Evolutionary conservation across 208 protist species (phyloP), one percentile per base, ranked within the genome.

Genomic region (Sergeia podlipaevii): DNA sequence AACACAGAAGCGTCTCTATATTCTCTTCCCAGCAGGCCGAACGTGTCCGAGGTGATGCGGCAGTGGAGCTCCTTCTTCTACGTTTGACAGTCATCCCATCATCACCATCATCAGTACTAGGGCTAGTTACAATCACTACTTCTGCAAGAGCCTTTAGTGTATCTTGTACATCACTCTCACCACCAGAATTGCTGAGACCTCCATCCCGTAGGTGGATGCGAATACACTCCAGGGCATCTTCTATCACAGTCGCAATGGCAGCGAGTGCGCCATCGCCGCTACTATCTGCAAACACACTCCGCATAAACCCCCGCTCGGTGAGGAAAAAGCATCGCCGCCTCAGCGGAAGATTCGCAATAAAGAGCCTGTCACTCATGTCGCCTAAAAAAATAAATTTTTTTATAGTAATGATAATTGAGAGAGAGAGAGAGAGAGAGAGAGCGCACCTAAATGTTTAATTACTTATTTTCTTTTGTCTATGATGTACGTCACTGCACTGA

Each of bases 281-380:
- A 15, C 17, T 10, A 8, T 21, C 21, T 8, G 20, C 24, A 33
- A 70, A 28, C 30, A 62, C 60, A 10, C 21, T 44, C 5, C 5
- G 5, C 29, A 87, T 41, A 36, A 76, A 72, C 17, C 4, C 50
- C n/a, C 8, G 21, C 41, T 93, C 62, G 3, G 50, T 55, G 6
- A 93, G 80, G 56, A 88, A 93, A 4, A 93, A 47, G 50, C 79
- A 85, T 28, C 78, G 81, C 11, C 79, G 72, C 2, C 84, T 72
- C 17, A 91, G 58, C 13, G 72, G 68, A 37, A 91, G 52, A 24
- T 80, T 85, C n/a, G 47, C 49, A n/a, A 28, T 2, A 2, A 27
- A 30, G 20, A 32, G 4, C 45, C 32, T 53, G 27, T 54, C 44
- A 26, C 24, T 27, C 64, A 71, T 71, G 11, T 27, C 43, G 45